Percentiles rank a stretch among this genome's conserved stretches.
phyloP scores from a whole-genome alignment of 306 rosid genomes.

The Bauhinia variegata region DNA sequence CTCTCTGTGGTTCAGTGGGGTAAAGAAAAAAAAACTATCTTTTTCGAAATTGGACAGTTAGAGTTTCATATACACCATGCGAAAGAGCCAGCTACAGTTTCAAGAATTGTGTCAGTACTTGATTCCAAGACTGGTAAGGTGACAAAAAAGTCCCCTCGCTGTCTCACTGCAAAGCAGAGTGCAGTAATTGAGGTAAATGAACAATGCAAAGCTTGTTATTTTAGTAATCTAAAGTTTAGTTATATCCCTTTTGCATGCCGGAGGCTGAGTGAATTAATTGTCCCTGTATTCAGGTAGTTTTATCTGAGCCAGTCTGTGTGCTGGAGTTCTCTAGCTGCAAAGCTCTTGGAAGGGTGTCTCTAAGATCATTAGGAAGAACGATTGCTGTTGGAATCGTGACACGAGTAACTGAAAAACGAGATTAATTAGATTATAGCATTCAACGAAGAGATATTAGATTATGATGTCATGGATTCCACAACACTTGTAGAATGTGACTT shows the following conservation, averaged over 20 bases:
- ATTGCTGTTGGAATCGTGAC: conserved; percentile 81
- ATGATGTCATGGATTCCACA: conserved; percentile 18
- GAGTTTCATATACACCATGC: conserved; percentile 91
- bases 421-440: conserved; percentile 29
- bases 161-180: conserved; percentile 82
- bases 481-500: neutral
- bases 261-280: neutral
- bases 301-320: conserved; percentile 77
- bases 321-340: conserved; percentile 67
- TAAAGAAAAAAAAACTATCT: conserved; percentile 1
- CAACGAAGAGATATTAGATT: neutral
- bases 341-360: conserved; percentile 84
- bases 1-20: neutral
- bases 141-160: conserved; percentile 81
- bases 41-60: conserved; percentile 53
- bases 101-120: conserved; percentile 65
- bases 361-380: conserved; percentile 84
- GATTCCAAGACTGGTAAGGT: conserved; percentile 90
- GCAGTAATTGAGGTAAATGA: conserved; percentile 85
- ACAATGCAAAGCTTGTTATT: conserved; percentile 6
- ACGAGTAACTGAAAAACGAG: conserved; percentile 58
- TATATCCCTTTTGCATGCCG: conserved; percentile 1
- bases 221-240: neutral
- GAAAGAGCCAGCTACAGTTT: conserved; percentile 83
- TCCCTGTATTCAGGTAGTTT: conserved; percentile 59